Conservation (phyloP, 805 yeast genomes). For the Nakazawaea pomicola region DNA sequence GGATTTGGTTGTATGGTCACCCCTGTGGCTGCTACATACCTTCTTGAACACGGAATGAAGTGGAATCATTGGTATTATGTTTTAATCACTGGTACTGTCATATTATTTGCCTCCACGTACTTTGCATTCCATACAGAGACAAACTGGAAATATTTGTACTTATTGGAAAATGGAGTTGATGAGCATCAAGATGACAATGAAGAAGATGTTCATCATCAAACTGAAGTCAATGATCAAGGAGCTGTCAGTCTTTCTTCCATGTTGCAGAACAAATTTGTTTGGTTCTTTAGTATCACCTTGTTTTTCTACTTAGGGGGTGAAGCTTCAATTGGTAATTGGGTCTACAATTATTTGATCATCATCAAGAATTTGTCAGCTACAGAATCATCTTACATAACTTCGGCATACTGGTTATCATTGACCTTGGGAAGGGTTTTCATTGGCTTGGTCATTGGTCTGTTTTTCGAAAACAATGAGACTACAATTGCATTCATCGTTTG, state of each 20-base stretch:
- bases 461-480: conserved; percentile 32
- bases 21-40: conserved; percentile 39
- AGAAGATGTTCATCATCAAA: neutral
- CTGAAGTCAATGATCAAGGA: neutral
- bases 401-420: conserved; percentile 47
- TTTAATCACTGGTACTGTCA: conserved; percentile 25
- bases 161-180: conserved; percentile 3
- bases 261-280: conserved; percentile 31
- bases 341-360: conserved; percentile 41
- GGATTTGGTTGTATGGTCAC: conserved; percentile 51
- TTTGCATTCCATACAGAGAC: conserved; percentile 39
- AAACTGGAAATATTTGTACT: conserved; percentile 36
- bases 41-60: conserved; percentile 31
- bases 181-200: conserved; percentile 4
- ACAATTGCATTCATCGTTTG: conserved; percentile 38
- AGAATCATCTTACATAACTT: conserved; percentile 41
- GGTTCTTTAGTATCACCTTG: conserved; percentile 37
- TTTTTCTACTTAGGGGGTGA: conserved; percentile 50
- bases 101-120: conserved; percentile 22
- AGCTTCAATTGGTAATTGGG: conserved; percentile 50
- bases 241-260: conserved; percentile 16
- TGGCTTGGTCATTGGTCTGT: conserved; percentile 44
- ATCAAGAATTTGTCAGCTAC: conserved; percentile 33
- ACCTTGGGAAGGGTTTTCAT: conserved; percentile 42
- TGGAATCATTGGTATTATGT: conserved; percentile 46